These are phyloP conservation scores for Besnoitia besnoiti DNA, from an alignment of 169 alveolate species.

Conservation along the genomic window DNA sequence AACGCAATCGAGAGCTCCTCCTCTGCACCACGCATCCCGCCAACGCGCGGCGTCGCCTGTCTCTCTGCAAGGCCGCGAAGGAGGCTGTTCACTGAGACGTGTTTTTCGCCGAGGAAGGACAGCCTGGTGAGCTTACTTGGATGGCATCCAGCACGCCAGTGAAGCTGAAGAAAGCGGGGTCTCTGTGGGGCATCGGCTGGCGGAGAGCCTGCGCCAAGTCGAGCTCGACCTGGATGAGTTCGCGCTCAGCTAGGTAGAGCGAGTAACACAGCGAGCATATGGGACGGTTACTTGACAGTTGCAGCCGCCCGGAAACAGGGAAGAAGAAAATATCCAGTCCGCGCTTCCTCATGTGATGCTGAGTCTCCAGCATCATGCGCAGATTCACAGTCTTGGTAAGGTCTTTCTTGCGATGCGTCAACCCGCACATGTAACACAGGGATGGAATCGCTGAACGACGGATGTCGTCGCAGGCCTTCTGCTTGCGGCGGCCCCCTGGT, in stretches of 20 bases:
- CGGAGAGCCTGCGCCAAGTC: slow-evolving; percentile 65
- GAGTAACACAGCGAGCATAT: slow-evolving; percentile 65
- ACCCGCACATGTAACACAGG: slow-evolving; percentile 67
- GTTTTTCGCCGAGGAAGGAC: neutral
- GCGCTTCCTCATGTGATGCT: slow-evolving; percentile 70
- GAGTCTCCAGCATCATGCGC: slow-evolving; percentile 71
- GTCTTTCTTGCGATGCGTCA: slow-evolving; percentile 51
- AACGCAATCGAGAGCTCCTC: too few relatives aligned
- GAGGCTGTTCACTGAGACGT: too few relatives aligned
- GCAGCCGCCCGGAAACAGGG: slow-evolving; percentile 48
- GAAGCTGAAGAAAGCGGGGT: slow-evolving; percentile 50
- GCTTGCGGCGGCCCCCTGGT: neutral
- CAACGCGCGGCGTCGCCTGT: too few relatives aligned
- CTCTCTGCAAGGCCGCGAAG: too few relatives aligned
- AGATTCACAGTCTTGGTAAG: slow-evolving; percentile 50
- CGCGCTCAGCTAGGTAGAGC: slow-evolving; percentile 67
- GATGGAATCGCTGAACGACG: slow-evolving; percentile 39
- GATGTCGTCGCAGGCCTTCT: neutral
- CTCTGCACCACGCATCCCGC: too few relatives aligned
- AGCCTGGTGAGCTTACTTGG: slow-evolving; percentile 35
- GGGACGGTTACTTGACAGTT: slow-evolving; percentile 55
- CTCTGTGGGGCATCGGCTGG: slow-evolving; percentile 53
- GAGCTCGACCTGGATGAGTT: slow-evolving; percentile 67
- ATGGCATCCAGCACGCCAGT: slow-evolving; percentile 66
- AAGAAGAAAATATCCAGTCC: slow-evolving; percentile 59